Percentiles rank a stretch among this genome's conserved stretches.
Evolutionary conservation across 139 green algal genomes (phyloP).

Genomic region (Tetradesmus lagerheimii): DNA sequence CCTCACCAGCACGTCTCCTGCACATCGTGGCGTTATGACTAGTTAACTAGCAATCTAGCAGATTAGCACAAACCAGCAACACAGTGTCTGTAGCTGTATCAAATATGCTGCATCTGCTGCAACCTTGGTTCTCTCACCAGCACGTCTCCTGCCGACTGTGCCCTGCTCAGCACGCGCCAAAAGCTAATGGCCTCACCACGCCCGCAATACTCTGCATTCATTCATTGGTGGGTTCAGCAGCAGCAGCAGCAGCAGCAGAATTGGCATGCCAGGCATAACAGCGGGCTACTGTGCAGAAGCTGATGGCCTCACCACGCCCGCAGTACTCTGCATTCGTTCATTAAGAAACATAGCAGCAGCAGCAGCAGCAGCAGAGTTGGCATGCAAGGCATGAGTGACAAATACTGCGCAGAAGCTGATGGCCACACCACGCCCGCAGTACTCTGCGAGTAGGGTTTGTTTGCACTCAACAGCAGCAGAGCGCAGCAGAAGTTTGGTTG

Average conservation of each 20-base stretch:
- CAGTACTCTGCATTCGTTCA: background rate
- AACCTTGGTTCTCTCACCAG: background rate
- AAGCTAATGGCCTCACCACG: conserved; percentile 34
- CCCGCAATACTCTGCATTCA: background rate
- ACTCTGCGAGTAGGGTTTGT: too few species aligned
- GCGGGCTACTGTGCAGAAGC: background rate
- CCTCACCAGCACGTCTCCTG: conserved; percentile 21
- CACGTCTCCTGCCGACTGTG: conserved; percentile 23
- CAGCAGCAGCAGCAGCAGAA: background rate
- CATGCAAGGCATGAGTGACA: too few species aligned
- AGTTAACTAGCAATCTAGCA: too few species aligned
- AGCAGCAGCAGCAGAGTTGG: background rate
- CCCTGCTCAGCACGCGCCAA: conserved; percentile 20
- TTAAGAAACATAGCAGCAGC: too few species aligned
- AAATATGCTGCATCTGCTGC: too few species aligned
- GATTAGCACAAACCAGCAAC: too few species aligned
- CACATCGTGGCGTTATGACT: too few species aligned
- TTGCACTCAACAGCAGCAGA: too few species aligned
- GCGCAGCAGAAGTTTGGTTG: too few species aligned
- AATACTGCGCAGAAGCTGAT: too few species aligned
- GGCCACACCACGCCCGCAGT: too few species aligned
- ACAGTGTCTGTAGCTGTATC: too few species aligned
- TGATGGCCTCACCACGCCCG: background rate
- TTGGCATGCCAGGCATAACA: background rate
- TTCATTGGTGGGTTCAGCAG: background rate